Conservation (phyloP, 345 rosid species). For the Reutealis trisperma region DNA sequence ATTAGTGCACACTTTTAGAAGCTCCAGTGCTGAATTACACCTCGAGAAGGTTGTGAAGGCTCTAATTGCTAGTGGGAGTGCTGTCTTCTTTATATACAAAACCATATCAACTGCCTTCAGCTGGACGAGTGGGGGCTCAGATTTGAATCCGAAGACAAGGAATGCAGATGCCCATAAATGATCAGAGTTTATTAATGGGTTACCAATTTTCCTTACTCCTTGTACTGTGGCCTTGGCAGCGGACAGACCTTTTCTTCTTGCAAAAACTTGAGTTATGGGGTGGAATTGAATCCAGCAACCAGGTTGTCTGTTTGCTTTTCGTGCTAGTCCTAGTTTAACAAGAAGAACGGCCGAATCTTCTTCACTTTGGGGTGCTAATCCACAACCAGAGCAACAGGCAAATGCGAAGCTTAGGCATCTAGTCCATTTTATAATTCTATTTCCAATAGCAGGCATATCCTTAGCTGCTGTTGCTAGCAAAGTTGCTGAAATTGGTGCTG, state of each 20-base stretch:
- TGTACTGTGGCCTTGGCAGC: slow-evolving; percentile 68
- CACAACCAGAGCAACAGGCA: slow-evolving; percentile 64
- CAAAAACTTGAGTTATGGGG: slow-evolving; percentile 63
- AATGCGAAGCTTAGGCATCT: slow-evolving; percentile 55
- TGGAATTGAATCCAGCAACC: slow-evolving; percentile 87
- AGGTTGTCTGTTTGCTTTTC: slow-evolving; percentile 52
- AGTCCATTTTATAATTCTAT: slow-evolving; percentile 59
- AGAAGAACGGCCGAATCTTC: slow-evolving; percentile 75
- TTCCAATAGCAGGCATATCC: slow-evolving; percentile 55
- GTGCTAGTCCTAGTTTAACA: slow-evolving; percentile 72
- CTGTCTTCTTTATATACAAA: slow-evolving; percentile 74
- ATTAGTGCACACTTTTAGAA: slow-evolving; percentile 80
- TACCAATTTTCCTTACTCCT: slow-evolving; percentile 58
- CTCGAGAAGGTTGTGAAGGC: slow-evolving; percentile 82
- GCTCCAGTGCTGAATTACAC: slow-evolving; percentile 86
- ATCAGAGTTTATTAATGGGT: slow-evolving; percentile 54
- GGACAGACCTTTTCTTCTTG: slow-evolving; percentile 52
- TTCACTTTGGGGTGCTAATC: slow-evolving; percentile 68
- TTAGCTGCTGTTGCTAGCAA: slow-evolving; percentile 71
- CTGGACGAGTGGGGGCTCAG: slow-evolving; percentile 77
- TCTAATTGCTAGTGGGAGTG: slow-evolving; percentile 75
- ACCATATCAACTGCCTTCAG: slow-evolving; percentile 74
- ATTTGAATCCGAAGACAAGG: slow-evolving; percentile 87
- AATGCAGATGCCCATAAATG: slow-evolving; percentile 92
- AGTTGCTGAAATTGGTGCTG: slow-evolving; percentile 58